Evolutionary conservation across 75 land plant species (phyloP), one percentile per base, ranked within the genome.

Genomic region (Sequoiadendron giganteum): DNA sequence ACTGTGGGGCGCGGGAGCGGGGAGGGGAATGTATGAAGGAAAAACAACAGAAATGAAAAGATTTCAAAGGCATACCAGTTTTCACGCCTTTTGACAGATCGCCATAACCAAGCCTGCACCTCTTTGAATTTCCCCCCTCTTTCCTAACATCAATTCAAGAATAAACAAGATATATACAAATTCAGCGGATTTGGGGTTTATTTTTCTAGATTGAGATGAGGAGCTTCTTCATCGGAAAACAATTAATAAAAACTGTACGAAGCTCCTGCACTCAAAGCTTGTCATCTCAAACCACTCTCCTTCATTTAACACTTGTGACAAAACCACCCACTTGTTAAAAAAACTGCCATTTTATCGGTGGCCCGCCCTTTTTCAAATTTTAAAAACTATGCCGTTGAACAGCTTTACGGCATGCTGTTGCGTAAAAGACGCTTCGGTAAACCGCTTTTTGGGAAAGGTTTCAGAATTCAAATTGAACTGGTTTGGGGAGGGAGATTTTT

Each of bases 311-410:
- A 75, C 16, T 13, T 75, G 38, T 9, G 36, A 73, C 11, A 73
- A 73, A 30, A 73, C 77, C 77, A 1, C 77, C 15, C 32, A 9
- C 32, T 32, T 32, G 34, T 75, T 32, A 30, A 34, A 75, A 13
- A 65, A 75, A 34, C 77, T 34, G 32, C 34, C 77, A 25, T 34
- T 34, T 34, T 11, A 34, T 75, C 38, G 15, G 3, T 13, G 13
- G 77, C 77, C 77, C 77, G 77, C 77, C 39, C 38, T 75, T 75
- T 75, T 75, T 75, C 77, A 75, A 75, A 75, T 10, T 75, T 75
- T 34, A 72, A 75, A 75, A 75, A 34, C 77, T 34, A 15, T 75
- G 70, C n/a, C 77, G 77, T 65, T 13, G 34, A 75, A 75, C 77
- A 34, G 38, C 77, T 75, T 75, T 13, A 75, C 77, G 39, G 77